Evolutionary conservation across 2,329 filamentous ascomycete species (phyloP), one percentile per base, ranked within the genome.

Genomic region (Chrysoporthe austroafricana): DNA sequence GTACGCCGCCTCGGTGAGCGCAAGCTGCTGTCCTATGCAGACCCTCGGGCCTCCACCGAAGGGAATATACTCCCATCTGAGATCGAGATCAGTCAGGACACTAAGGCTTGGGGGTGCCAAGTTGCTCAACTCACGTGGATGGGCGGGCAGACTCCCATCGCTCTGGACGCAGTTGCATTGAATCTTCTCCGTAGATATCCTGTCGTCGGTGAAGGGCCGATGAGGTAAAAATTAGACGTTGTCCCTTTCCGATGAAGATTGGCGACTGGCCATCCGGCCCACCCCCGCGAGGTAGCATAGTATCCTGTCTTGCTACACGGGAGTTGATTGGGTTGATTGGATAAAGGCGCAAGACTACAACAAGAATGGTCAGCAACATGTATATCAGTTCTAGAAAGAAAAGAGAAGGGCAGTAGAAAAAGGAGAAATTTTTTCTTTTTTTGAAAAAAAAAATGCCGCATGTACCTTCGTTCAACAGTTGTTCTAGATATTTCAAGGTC

Each of bases 11-110:
- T 88, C 85, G 0, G 85, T 86, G 14, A 88, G 72, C 3, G 86
- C 86, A 71, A 88, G 88, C 72, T 88, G 84, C 76, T 88, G 84
- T 0, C 85, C 84, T 36, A 86, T 78, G 71, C 85, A 85, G 58
- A 86, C 84, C 54, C 86, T 74, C 39, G 85, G 83, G 0, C 85
- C 85, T 2, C 84, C 84, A 70, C 86, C 86, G 73, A 87, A 87
- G 0, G 85, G 85, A 16, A 86, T 77, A 66, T 85, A 87, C 60
- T 82, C 78, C 84, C 84, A 86, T n/a, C 50, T 54, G 26, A n/a
- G 14, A 54, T 39, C 36, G 50, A 54, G 50, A 11, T 54, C 50
- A 11, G 26, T 4, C n/a, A 21, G 50, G 7, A 6, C 14, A n/a
- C 7, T 9, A 54, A 54, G 9, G 16, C 9, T 21, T 26, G 26